Conservation (phyloP, 2,329 filamentous ascomycete genomes). For the Xylariomycetidae sp. region DNA sequence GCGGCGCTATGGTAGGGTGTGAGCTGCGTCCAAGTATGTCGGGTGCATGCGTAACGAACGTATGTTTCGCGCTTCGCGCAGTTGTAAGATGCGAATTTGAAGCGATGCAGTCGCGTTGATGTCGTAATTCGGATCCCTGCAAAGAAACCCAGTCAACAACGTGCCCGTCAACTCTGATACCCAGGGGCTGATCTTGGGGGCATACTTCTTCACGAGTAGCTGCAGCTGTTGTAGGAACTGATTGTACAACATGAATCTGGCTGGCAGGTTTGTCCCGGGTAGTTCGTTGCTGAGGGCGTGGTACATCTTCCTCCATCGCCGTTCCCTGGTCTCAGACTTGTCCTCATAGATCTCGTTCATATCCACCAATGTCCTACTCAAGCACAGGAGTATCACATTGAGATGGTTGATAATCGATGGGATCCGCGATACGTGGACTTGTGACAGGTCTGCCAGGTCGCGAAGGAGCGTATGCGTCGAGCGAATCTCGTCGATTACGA, state of each 20-base stretch:
- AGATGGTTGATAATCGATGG: slow-evolving; percentile 49
- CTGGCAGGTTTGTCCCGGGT: slow-evolving; percentile 42
- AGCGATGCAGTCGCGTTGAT: slow-evolving; percentile 47
- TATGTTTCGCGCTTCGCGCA: slow-evolving; percentile 49
- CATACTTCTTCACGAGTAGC: slow-evolving; percentile 46
- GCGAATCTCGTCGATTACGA: slow-evolving; percentile 42
- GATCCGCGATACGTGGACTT: slow-evolving; percentile 43
- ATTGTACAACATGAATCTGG: slow-evolving; percentile 51
- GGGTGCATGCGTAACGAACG: slow-evolving; percentile 31
- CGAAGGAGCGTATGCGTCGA: slow-evolving; percentile 40
- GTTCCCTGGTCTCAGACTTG: slow-evolving; percentile 37
- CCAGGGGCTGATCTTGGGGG: background rate
- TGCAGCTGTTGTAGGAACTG: slow-evolving; percentile 44
- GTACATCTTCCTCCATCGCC: slow-evolving; percentile 55
- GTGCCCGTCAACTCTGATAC: background rate
- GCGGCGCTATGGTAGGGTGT: slow-evolving; percentile 15
- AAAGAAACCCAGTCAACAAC: slow-evolving; percentile 8
- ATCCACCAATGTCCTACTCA: slow-evolving; percentile 46
- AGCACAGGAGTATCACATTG: slow-evolving; percentile 49
- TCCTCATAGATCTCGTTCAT: slow-evolving; percentile 48
- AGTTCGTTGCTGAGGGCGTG: slow-evolving; percentile 48
- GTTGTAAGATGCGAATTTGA: slow-evolving; percentile 40
- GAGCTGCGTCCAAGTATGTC: slow-evolving; percentile 16
- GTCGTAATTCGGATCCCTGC: slow-evolving; percentile 48
- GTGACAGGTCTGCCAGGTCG: slow-evolving; percentile 48